These are phyloP conservation scores for Lipomyces oligophaga DNA, from an alignment of 805 yeast genomes.

Conservation along the genomic window DNA sequence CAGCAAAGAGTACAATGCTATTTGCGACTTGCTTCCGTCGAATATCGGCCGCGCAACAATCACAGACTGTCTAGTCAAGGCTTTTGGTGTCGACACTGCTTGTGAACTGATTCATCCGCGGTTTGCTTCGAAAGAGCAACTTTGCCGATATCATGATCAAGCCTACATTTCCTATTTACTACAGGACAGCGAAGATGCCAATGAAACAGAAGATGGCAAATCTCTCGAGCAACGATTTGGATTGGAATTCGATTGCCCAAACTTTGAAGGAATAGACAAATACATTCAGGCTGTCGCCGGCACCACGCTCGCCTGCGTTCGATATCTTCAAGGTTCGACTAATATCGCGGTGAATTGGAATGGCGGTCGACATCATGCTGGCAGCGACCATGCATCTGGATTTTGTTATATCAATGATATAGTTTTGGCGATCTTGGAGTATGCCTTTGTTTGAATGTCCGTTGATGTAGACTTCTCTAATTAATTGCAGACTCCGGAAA, in stretches of 20 bases:
- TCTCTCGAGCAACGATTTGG: conserved; percentile 42
- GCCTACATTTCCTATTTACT: conserved; percentile 45
- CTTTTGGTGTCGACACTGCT: conserved; percentile 40
- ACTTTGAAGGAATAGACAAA: conserved; percentile 51
- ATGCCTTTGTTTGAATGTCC: background rate
- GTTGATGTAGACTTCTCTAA: background rate
- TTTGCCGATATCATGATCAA: conserved; percentile 50
- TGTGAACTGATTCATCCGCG: conserved; percentile 33
- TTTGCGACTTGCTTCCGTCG: conserved; percentile 48
- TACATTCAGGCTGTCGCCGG: conserved; percentile 54
- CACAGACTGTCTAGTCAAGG: conserved; percentile 43
- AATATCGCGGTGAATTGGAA: conserved; percentile 61
- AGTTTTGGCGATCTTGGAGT: conserved; percentile 50
- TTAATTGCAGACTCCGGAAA: conserved; percentile 41
- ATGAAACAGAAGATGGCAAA: conserved; percentile 28
- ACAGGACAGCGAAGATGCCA: conserved; percentile 10
- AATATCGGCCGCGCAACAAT: conserved; percentile 50
- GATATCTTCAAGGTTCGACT: conserved; percentile 33
- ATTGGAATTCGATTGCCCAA: conserved; percentile 59
- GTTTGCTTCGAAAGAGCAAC: conserved; percentile 39
- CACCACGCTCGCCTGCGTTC: conserved; percentile 52
- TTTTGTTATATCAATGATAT: conserved; percentile 84
- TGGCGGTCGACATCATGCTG: conserved; percentile 90
- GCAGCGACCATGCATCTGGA: conserved; percentile 82
- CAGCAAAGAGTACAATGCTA: conserved; percentile 23